Conservation (phyloP, 1,139 yeast genomes). For the Geotrichum phurueaensis region DNA sequence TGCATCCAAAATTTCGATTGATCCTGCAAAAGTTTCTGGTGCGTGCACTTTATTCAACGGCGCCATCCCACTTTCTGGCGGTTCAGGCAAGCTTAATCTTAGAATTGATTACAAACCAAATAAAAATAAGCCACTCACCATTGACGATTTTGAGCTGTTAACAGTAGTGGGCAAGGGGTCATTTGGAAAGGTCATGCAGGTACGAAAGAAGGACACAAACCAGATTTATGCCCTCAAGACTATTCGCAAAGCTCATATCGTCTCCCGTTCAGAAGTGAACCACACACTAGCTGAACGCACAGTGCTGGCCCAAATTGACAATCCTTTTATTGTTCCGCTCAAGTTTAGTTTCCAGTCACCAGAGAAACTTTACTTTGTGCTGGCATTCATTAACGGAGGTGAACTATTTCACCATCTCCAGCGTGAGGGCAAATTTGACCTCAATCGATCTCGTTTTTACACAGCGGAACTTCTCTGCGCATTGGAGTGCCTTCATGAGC, state of each 20-base stretch:
- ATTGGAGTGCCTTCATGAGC: constrained; percentile 80
- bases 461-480: constrained; percentile 92
- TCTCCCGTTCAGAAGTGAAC: constrained; percentile 88
- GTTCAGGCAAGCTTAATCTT: constrained; percentile 44
- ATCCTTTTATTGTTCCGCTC: constrained; percentile 97
- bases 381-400: constrained; percentile 95
- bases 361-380: constrained; percentile 81
- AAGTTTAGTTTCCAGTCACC: constrained; percentile 96
- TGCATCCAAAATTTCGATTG: constrained; percentile 29
- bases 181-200: constrained; percentile 98
- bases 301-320: constrained; percentile 83
- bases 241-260: constrained; percentile 86
- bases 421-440: constrained; percentile 80
- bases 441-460: constrained; percentile 86
- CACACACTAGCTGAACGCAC: constrained; percentile 96
- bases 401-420: constrained; percentile 93
- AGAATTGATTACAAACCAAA: constrained; percentile 72
- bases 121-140: constrained; percentile 58
- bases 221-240: constrained; percentile 93
- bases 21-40: constrained; percentile 14
- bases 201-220: constrained; percentile 86
- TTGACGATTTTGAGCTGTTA: constrained; percentile 85
- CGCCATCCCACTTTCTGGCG: constrained; percentile 29
- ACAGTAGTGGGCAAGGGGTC: constrained; percentile 97
- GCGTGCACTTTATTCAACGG: constrained; percentile 12